Conservation (phyloP, 176 grass and related monocot species). For the Chloris gayana region DNA sequence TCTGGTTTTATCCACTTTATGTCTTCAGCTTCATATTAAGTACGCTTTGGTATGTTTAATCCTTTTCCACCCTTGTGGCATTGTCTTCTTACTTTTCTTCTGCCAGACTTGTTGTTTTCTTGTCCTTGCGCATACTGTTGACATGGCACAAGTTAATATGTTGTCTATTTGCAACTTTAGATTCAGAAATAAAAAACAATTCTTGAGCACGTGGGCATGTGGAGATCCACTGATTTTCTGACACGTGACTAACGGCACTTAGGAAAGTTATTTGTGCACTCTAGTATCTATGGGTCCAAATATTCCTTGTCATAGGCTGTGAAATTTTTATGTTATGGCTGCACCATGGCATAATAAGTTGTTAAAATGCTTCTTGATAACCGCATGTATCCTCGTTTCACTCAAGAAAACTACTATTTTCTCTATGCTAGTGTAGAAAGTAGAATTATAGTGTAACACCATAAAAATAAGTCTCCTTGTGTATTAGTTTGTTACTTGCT, state of each 20-base stretch:
- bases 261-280: constrained; percentile 9
- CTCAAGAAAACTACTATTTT: neutral
- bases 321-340: constrained; percentile 18
- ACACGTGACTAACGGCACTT: neutral
- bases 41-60: constrained; percentile 72
- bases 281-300: constrained; percentile 11
- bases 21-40: constrained; percentile 92
- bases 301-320: constrained; percentile 5
- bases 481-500: neutral
- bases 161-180: neutral
- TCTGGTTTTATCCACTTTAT: constrained; percentile 98
- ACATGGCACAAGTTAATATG: neutral
- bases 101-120: neutral
- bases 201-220: neutral
- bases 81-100: constrained; percentile 12
- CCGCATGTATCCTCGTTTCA: neutral
- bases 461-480: neutral
- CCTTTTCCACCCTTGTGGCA: constrained; percentile 26
- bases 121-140: constrained; percentile 7
- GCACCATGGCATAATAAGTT: constrained; percentile 11
- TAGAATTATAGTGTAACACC: neutral
- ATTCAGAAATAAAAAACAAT: constrained; percentile 4
- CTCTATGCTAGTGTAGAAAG: neutral
- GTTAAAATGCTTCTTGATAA: constrained; percentile 4
- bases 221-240: too few species aligned